A percentile compares a stretch with the other conserved stretches of the same genome.
Evolutionary conservation across 805 yeast genomes (phyloP).

Genomic region (Lipomyces sp.): DNA sequence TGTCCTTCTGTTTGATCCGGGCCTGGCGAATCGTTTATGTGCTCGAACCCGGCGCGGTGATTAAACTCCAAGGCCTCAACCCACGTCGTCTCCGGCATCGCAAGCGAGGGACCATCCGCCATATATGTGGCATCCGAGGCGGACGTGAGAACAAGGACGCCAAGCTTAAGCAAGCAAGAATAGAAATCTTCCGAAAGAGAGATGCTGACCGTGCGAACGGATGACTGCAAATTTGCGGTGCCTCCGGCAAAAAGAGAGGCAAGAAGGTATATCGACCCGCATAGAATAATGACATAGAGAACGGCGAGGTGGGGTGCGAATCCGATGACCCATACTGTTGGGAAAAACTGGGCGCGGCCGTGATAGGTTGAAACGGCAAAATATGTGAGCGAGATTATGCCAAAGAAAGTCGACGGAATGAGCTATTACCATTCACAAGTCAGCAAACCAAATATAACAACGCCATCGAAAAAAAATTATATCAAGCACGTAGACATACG

Average conservation of each 20-base stretch:
- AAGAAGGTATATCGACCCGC: slow-evolving; percentile 51
- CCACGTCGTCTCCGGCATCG: slow-evolving; percentile 55
- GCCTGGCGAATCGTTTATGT: slow-evolving; percentile 17
- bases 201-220: slow-evolving; percentile 36
- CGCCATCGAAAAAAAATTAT: too few species aligned
- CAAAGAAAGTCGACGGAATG: slow-evolving; percentile 60
- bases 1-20: background rate
- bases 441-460: background rate
- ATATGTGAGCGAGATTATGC: slow-evolving; percentile 50
- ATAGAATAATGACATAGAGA: slow-evolving; percentile 48
- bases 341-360: slow-evolving; percentile 50
- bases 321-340: slow-evolving; percentile 55
- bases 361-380: slow-evolving; percentile 43
- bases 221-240: slow-evolving; percentile 42
- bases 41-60: slow-evolving; percentile 20
- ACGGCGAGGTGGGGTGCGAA: slow-evolving; percentile 66
- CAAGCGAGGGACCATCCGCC: slow-evolving; percentile 52
- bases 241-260: slow-evolving; percentile 60
- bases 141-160: slow-evolving; percentile 61
- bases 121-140: slow-evolving; percentile 65
- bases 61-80: slow-evolving; percentile 40
- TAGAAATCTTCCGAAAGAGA: slow-evolving; percentile 61
- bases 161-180: slow-evolving; percentile 56
- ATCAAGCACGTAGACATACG: too few species aligned
- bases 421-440: slow-evolving; percentile 35